Base-by-base conservation (phyloP, 148 eudicot genomes). In the Gaultheria prostrata region DNA sequence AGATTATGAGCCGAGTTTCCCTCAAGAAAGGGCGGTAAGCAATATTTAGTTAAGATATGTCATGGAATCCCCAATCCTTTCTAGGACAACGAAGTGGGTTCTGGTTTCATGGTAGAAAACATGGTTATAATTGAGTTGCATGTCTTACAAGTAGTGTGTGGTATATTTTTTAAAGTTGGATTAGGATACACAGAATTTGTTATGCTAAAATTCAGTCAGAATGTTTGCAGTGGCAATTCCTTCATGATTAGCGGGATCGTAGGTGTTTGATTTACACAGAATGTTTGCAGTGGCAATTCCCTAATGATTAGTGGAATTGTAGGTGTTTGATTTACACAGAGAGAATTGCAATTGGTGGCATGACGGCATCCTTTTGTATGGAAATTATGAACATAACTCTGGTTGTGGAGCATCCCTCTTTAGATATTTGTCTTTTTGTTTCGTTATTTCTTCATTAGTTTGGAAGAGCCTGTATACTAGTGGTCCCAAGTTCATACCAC, bases 21-120 rank as follows among this genome's bases (percentile, higher is more conserved):
- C 77, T 71, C 77, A 21, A 70, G 24, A 17, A 10, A 71, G 26
- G 49, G 77, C 17, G 77, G 83, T 81, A 70, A 49, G 77, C 49
- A 18, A 9, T 49, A 49, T 24, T 57, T 7, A 46, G 30, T 17
- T 15, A 54, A 28, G 51, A 20, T 35, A 49, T 49, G 4, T 39
- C 51, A 49, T 49, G 51, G 46, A 20, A 26, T 9, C 24, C n/a
- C 21, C 46, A 72, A 33, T 39, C 30, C 20, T 39, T 39, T 72
- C 43, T 21, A 8, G 7, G 3, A 71, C 0, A 30, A 71, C 48
- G 12, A 18, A n/a, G 13, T 39, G 8, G 15, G 30, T 70, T 28
- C 74, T 32, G 15, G 30, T 28, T 12, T 59, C 21, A 6, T 18
- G 26, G 67, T 18, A 59, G 24, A 59, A 18, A 21, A 20, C 20